Evolutionary conservation across 2,329 filamentous ascomycete genomes (phyloP).

Genomic region (Pyrenochaeta sp.): DNA sequence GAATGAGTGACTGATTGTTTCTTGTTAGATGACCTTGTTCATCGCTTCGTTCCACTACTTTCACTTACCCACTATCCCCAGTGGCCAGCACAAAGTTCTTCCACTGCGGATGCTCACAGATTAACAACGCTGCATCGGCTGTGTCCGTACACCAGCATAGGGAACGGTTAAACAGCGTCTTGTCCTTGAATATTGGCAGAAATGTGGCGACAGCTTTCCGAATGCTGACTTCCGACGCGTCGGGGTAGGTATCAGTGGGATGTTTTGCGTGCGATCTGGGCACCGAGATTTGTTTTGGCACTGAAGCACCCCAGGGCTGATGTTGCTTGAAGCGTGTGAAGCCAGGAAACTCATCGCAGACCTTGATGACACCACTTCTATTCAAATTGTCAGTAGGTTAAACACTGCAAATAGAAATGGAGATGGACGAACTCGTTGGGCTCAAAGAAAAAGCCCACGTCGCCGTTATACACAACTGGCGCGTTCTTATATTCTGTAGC

Average conservation of each 20-base stretch:
- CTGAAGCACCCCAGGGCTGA: constrained; percentile 56
- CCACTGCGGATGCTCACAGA: constrained; percentile 62
- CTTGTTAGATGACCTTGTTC: constrained; percentile 4
- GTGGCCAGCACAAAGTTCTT: constrained; percentile 59
- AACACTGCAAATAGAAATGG: neutral
- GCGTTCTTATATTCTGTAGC: constrained; percentile 58
- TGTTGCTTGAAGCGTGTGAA: constrained; percentile 46
- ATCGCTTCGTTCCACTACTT: neutral
- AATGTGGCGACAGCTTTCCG: constrained; percentile 51
- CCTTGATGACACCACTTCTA: constrained; percentile 54
- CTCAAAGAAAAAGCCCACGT: constrained; percentile 61
- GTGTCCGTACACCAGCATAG: constrained; percentile 70
- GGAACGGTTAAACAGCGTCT: constrained; percentile 54
- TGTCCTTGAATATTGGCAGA: constrained; percentile 52
- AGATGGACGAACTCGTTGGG: constrained; percentile 48
- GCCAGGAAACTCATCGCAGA: constrained; percentile 67
- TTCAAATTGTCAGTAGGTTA: neutral
- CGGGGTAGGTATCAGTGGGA: constrained; percentile 56
- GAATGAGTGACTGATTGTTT: constrained; percentile 52
- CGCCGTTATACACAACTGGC: constrained; percentile 64
- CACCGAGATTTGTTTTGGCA: constrained; percentile 62
- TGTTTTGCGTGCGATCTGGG: constrained; percentile 57
- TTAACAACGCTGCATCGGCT: constrained; percentile 69
- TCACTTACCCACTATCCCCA: constrained; percentile 56
- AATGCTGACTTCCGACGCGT: constrained; percentile 53